These are phyloP conservation scores for Acanthamoeba quina DNA, from an alignment of 208 protist species.

Conservation along the genomic window DNA sequence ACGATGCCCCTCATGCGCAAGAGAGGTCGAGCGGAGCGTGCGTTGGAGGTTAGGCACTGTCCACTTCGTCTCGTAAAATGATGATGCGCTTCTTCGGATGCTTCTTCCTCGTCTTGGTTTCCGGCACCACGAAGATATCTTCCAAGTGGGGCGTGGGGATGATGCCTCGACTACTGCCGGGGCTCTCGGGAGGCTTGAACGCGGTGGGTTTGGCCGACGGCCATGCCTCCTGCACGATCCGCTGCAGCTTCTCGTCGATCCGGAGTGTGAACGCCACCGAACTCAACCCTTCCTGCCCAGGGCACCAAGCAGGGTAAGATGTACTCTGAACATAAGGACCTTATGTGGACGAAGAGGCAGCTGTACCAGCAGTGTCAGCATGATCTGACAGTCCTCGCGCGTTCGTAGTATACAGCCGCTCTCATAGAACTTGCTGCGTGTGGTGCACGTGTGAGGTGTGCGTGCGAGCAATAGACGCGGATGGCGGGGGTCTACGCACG, in stretches of 20 bases:
- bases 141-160: background rate
- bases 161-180: background rate
- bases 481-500: background rate
- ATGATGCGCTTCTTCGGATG: background rate
- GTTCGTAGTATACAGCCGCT: background rate
- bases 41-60: background rate
- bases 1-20: too few species aligned
- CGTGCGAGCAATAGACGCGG: background rate
- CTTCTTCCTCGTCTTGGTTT: background rate
- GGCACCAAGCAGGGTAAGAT: background rate
- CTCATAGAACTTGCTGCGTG: background rate
- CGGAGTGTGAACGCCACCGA: background rate
- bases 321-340: too few species aligned
- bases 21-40: too few species aligned
- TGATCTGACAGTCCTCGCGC: background rate
- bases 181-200: background rate
- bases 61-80: background rate
- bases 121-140: conserved; percentile 15
- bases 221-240: background rate
- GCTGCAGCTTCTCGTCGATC: conserved; percentile 12
- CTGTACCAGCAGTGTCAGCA: background rate
- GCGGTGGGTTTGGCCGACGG: background rate
- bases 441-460: too few species aligned
- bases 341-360: background rate
- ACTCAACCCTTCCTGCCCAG: background rate